phyloP scores from a whole-genome alignment of 2,329 filamentous ascomycete species.

The Colletotrichum eremochloae region DNA sequence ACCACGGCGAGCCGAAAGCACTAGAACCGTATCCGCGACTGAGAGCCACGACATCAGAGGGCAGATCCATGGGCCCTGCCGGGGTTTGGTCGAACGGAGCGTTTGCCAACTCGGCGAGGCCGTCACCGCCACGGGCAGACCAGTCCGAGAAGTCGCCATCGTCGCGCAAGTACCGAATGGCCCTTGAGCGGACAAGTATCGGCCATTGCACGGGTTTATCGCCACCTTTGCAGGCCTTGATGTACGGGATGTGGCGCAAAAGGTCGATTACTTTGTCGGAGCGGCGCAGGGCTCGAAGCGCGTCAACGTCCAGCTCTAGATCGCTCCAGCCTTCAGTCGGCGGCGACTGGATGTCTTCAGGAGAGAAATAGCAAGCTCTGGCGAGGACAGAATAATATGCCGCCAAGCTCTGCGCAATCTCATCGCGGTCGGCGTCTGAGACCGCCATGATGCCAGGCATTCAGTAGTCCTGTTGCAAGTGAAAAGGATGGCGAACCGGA shows the following conservation, averaged over 20 bases:
- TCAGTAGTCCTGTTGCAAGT: constrained; percentile 6
- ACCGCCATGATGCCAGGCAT: constrained; percentile 5
- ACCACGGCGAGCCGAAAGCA: constrained; percentile 1
- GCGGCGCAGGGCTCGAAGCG: constrained; percentile 21
- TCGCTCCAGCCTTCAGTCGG: constrained; percentile 29
- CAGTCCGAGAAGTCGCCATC: constrained; percentile 18
- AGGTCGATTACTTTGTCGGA: constrained; percentile 27
- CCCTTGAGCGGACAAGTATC: not conserved
- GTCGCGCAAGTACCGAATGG: constrained; percentile 27
- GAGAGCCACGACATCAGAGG: constrained; percentile 11
- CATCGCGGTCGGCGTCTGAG: constrained; percentile 11
- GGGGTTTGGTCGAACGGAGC: not conserved
- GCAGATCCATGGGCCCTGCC: constrained; percentile 7
- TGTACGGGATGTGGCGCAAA: constrained; percentile 28
- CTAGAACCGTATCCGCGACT: constrained; percentile 11
- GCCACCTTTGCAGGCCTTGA: constrained; percentile 2
- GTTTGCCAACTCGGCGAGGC: constrained; percentile 17
- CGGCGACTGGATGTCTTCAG: constrained; percentile 16
- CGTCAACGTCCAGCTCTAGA: constrained; percentile 24
- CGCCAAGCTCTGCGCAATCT: constrained; percentile 5
- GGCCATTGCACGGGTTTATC: constrained; percentile 10
- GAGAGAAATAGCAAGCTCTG: constrained; percentile 22
- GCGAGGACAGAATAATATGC: constrained; percentile 17
- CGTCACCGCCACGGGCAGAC: constrained; percentile 11
- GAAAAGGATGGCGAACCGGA: constrained; percentile 9